Base-by-base conservation (phyloP, 495 filamentous ascomycete species). In the Parathielavia appendiculata region DNA sequence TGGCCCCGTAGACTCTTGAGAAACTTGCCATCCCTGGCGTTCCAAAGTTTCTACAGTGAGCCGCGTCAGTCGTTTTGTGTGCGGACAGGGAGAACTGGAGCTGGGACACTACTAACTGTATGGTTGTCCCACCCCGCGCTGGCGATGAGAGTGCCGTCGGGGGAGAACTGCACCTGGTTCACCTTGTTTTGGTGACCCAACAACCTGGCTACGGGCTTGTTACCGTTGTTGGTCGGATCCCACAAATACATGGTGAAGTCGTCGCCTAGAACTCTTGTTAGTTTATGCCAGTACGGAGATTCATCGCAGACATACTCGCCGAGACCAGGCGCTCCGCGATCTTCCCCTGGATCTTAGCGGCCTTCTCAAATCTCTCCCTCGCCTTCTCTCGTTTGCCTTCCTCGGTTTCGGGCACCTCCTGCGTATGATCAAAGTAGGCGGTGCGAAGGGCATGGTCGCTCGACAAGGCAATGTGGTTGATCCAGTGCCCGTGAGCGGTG, bases 221-320 rank as follows among this genome's bases (percentile, higher is more conserved):
- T 88, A 13, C 79, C 76, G 17, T 86, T 85, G 52, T 72, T 79
- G 17, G 82, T 79, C 0, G 95, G 95, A 35, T 95, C 88, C 95
- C 95, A 99, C 49, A 99, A 81, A 66, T 88, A 96, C 79, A 97
- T 93, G 7, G 93, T 97, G 74, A 90, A 93, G 67, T 99, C 95
- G 65, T 99, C 93, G 66, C 85, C 88, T 69, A 39, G 12, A 38
- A 19, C 48, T 12, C 30, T 12, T 12, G 55, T 64, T 49, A 64
- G 58, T 19, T 16, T 10, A 16, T 7, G 35, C 36, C 12, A 16
- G 14, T 10, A 39, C 34, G 1, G 5, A 35, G 12, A 19, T 9
- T n/a, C 16, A 16, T n/a, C 20, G 17, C 23, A 16, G 12, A 64
- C 66, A 47, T 30, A 67, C 68, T 73, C 2, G 92, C 95, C 1